phyloP scores from a whole-genome alignment of 2,329 filamentous ascomycete genomes.

The Botrytis elliptica region DNA sequence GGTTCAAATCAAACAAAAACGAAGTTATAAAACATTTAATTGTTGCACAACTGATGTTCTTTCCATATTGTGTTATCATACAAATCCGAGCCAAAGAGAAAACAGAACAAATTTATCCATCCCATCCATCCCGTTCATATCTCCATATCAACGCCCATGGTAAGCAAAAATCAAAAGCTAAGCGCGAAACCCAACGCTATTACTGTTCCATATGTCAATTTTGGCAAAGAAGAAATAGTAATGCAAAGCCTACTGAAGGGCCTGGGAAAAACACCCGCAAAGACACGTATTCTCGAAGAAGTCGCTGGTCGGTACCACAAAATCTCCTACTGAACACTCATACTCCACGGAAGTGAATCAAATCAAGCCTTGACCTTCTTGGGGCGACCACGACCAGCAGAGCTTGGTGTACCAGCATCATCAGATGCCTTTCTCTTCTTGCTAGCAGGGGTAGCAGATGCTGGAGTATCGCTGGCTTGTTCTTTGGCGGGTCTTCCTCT shows the following conservation, averaged over 20 bases:
- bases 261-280: not conserved
- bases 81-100: constrained; percentile 5
- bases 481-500: constrained; percentile 17
- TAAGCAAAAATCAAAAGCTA: constrained; percentile 4
- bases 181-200: not conserved
- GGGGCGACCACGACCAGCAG: constrained; percentile 18
- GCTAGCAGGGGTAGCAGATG: constrained; percentile 8
- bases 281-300: not conserved
- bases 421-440: constrained; percentile 22
- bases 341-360: not conserved
- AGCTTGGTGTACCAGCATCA: constrained; percentile 9
- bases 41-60: not conserved
- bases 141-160: not conserved
- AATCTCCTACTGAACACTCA: not conserved
- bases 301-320: not conserved
- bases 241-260: not conserved
- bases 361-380: constrained; percentile 17
- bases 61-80: constrained; percentile 1
- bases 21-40: not conserved
- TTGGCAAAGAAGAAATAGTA: not conserved
- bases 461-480: not conserved
- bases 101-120: not conserved
- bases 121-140: constrained; percentile 1
- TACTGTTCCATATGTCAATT: not conserved
- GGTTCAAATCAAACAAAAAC: not conserved